A percentile compares a stretch with the other conserved stretches of the same genome.
phyloP scores from a whole-genome alignment of 2,329 filamentous ascomycete genomes.

The Trichocomaceae sp. region DNA sequence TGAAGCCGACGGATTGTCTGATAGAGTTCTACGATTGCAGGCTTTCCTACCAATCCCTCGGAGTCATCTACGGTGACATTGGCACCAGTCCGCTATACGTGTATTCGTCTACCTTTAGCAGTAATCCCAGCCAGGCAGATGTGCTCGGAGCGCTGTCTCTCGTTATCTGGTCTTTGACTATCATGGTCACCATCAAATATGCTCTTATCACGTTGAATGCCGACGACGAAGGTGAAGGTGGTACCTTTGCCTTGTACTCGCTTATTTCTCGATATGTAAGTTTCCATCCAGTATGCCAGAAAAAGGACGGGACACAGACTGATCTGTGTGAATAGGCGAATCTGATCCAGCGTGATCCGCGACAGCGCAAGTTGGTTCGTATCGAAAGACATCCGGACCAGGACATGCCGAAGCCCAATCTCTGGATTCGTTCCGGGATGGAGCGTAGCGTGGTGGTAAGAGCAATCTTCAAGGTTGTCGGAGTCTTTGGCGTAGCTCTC shows the following conservation, averaged over 20 bases:
- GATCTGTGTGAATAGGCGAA: slow-evolving; percentile 35
- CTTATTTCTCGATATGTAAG: slow-evolving; percentile 47
- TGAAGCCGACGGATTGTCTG: background rate
- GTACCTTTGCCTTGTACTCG: slow-evolving; percentile 50
- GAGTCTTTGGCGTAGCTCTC: slow-evolving; percentile 49
- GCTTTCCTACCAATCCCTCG: slow-evolving; percentile 51
- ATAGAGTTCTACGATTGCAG: slow-evolving; percentile 15
- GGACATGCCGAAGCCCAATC: slow-evolving; percentile 40
- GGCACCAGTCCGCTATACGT: slow-evolving; percentile 54
- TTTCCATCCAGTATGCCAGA: background rate
- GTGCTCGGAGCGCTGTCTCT: slow-evolving; percentile 50
- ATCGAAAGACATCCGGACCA: slow-evolving; percentile 43
- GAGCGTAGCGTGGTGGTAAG: slow-evolving; percentile 44
- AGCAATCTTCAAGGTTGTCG: slow-evolving; percentile 45
- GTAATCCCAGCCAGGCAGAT: slow-evolving; percentile 40
- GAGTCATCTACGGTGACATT: slow-evolving; percentile 56
- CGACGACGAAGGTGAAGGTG: slow-evolving; percentile 54
- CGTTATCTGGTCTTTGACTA: slow-evolving; percentile 49
- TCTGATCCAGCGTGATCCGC: slow-evolving; percentile 48
- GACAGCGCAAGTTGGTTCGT: slow-evolving; percentile 41
- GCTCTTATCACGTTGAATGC: slow-evolving; percentile 48
- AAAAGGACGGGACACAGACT: background rate
- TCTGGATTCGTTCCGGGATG: slow-evolving; percentile 39
- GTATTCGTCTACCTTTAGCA: slow-evolving; percentile 48
- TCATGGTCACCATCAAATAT: slow-evolving; percentile 55